Evolutionary conservation across 2,329 filamentous ascomycete genomes (phyloP), one percentile per base, ranked within the genome.

Genomic region (Phialemonium atrogriseum): DNA sequence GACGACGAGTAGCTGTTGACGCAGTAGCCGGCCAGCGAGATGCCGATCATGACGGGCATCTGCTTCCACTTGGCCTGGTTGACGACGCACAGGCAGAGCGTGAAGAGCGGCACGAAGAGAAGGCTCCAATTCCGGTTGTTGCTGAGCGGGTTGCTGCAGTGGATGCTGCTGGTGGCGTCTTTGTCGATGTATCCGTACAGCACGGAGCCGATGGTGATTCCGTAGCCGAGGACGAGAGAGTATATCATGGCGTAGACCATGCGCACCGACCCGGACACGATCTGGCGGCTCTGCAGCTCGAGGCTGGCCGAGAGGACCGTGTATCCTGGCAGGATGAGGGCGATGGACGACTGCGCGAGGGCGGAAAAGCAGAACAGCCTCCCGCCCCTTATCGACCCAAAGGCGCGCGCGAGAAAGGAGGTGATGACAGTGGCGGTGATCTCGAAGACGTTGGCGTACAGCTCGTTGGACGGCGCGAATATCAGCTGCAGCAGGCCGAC

Each of bases 31-130:
- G 75, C 71, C 19, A 86, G 60, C 0, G 84, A 75, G 45, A 93
- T 87, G 36, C 73, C 26, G 4, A 83, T 59, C 83, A 89, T 89
- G 30, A 83, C 68, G 0, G 84, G 83, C 19, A 77, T 72, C 50
- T 89, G 84, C 45, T 74, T 80, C 73, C 73, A 84, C 55, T 86
- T 85, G 37, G 81, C 82, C 43, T 89, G 83, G 55, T 88, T 88
- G 46, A 58, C 51, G 29, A 48, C 37, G 37, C 54, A 58, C 2
- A 84, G 63, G 42, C 77, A 83, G 16, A 82, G 50, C 2, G 80
- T 74, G 56, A 84, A 87, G 9, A 70, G 58, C 0, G 78, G 62
- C 1, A 85, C 82, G 46, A 84, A 84, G 17, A 82, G 40, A 6
- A 60, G 36, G 32, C 60, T 50, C 44, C 52, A 60, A 41, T 70